phyloP scores from a whole-genome alignment of 805 yeast species.

The Wickerhamomyces bovis region DNA sequence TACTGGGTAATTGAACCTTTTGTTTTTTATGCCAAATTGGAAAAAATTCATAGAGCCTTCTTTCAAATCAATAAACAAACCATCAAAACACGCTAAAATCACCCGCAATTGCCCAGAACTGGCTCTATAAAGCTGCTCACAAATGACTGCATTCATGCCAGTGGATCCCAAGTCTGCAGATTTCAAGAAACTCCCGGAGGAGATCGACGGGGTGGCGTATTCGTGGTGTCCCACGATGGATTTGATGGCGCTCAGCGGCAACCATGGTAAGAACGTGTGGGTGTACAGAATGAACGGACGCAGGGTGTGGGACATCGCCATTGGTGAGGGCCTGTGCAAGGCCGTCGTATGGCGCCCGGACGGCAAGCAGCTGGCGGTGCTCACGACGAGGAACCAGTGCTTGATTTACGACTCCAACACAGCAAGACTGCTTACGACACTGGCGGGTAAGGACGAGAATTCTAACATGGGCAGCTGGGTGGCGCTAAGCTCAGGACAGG shows the following conservation, averaged over 20 bases:
- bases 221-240: constrained; percentile 49
- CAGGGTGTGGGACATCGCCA: constrained; percentile 40
- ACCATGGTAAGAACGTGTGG: constrained; percentile 41
- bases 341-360: constrained; percentile 30
- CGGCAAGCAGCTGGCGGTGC: constrained; percentile 37
- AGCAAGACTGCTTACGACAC: constrained; percentile 33
- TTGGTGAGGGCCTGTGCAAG: constrained; percentile 16
- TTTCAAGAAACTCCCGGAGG: constrained; percentile 2
- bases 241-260: constrained; percentile 40
- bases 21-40: background rate
- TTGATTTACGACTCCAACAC: constrained; percentile 41
- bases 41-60: background rate
- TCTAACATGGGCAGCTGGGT: constrained; percentile 14
- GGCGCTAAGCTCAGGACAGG: background rate
- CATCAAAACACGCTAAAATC: background rate
- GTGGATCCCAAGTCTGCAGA: background rate
- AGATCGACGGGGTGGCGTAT: constrained; percentile 12
- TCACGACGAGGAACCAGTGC: constrained; percentile 38
- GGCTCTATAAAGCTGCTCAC: background rate
- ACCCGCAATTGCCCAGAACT: background rate
- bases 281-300: constrained; percentile 44
- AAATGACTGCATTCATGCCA: background rate
- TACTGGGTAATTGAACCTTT: background rate
- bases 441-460: constrained; percentile 6
- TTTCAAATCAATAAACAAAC: background rate